Base-by-base conservation (phyloP, 805 yeast genomes). In the Lipomyces oligophaga region DNA sequence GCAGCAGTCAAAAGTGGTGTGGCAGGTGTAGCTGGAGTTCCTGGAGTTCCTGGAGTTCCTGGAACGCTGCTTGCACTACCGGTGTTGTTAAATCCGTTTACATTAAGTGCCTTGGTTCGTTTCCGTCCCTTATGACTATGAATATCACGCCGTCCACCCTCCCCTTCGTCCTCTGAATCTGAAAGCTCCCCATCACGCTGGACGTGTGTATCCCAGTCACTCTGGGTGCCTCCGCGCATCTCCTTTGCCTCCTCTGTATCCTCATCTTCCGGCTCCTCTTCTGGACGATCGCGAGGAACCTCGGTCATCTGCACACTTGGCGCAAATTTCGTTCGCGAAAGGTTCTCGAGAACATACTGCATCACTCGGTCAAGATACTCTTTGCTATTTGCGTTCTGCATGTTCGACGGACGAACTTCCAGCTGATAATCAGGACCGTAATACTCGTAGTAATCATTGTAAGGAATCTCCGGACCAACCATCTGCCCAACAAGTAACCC, bases 361-460 rank as follows among this genome's bases (percentile, higher is more conserved):
- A 87, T 70, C 41, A 90, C 81, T 66, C 86, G 84, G 67, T 87
- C 86, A 59, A 90, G 73, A 63, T 88, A 90, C 65, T 89, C 97
- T 20, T 94, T 90, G 20, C 90, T 79, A 68, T 90, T 90, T 41
- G 96, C 96, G 67, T 90, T 90, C 70, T 84, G 85, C 97, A 90
- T 90, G 68, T 90, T 90, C 10, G 94, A 83, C 10, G 96, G 95
- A 55, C 96, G 76, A 40, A 90, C 98, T 63, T 90, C 96, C 50
- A 90, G 75, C 66, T 87, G 83, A 67, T 90, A 90, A 69, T 90
- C 97, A 2, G 98, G 98, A 0, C 97, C 97, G 66, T 84, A 90
- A 70, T 90, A 90, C 68, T 90, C 97, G 69, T 86, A 90, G 70
- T 90, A 90, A 65, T 90, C 97, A 65, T 90, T 89, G 72, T 87